These are phyloP conservation scores for Cetraspora pellucida DNA, from an alignment of 192 early-diverging fungal genomes.

Conservation along the genomic window DNA sequence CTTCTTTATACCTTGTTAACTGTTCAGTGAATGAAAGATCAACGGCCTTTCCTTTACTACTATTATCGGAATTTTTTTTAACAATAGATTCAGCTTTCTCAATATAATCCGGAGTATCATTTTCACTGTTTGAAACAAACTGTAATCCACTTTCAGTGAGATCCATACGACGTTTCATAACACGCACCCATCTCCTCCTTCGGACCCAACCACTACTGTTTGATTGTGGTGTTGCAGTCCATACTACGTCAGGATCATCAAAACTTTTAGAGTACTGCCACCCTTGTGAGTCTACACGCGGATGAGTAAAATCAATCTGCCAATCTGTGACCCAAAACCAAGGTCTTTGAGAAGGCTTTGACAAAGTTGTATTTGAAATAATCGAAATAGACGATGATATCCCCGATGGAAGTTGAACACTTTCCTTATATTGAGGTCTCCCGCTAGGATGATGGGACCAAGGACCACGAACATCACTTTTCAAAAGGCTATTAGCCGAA, in stretches of 20 bases:
- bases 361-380: slow-evolving; percentile 32
- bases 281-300: slow-evolving; percentile 63
- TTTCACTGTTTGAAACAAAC: not conserved
- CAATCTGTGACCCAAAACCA: slow-evolving; percentile 89
- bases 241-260: slow-evolving; percentile 54
- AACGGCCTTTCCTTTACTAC: slow-evolving; percentile 9
- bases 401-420: slow-evolving; percentile 54
- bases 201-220: slow-evolving; percentile 61
- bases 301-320: slow-evolving; percentile 66
- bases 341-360: slow-evolving; percentile 29
- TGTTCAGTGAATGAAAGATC: slow-evolving; percentile 3
- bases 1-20: slow-evolving; percentile 60
- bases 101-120: slow-evolving; percentile 14
- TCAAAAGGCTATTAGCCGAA: slow-evolving; percentile 48
- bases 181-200: slow-evolving; percentile 74
- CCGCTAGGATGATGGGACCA: slow-evolving; percentile 64
- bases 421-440: slow-evolving; percentile 49
- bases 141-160: not conserved
- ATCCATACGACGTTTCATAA: slow-evolving; percentile 72
- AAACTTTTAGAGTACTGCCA: slow-evolving; percentile 74
- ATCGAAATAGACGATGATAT: slow-evolving; percentile 26
- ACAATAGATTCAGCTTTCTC: slow-evolving; percentile 30
- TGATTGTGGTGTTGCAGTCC: slow-evolving; percentile 53
- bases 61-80: not conserved
- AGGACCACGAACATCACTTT: slow-evolving; percentile 59